Evolutionary conservation across 164 flowering plant genomes (phyloP), one percentile per base, ranked within the genome.

Genomic region (Akebia trifoliata): DNA sequence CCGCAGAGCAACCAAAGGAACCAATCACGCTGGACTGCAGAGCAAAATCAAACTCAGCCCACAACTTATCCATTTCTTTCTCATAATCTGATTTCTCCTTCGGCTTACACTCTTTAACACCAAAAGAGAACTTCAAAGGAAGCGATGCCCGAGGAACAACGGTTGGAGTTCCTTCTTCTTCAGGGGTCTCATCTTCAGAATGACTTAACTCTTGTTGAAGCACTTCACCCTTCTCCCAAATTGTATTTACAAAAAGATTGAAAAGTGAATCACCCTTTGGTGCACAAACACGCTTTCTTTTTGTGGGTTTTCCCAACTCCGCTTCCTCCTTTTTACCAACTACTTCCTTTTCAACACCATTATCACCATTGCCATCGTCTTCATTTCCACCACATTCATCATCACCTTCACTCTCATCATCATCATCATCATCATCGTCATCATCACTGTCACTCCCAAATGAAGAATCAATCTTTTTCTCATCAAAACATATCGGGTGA

Each of bases 21-120:
- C 71, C 75, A 34, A 74, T 62, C 45, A 72, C 75, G 25, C 42
- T 26, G 21, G 64, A 64, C 25, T 20, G 36, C 25, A 72, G 62
- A 26, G 60, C 76, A 54, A 80, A 71, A 17, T 75, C 70, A 34
- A 78, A 38, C 39, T 80, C 78, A 17, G 31, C 43, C 81, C 88
- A 85, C 10, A 85, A 65, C 15, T 46, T 18, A 25, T 77, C 80
- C 46, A 69, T 0, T 18, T 69, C 76, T 36, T 52, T 63, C 50
- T 83, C 90, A 14, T 7, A 42, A 3, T 76, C 82, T 24, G 84
- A 47, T 50, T 76, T 78, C 62, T 70, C 76, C 17, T 47, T 48
- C 1, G 48, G 44, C 26, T 11, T 20, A 10, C 67, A 17, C 37
- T 21, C 29, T 46, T 15, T n/a, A 21, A 57, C 51, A 17, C 61